Evolutionary conservation across 2,329 filamentous ascomycete species (phyloP).

Genomic region (Triangularia verruculosa): DNA sequence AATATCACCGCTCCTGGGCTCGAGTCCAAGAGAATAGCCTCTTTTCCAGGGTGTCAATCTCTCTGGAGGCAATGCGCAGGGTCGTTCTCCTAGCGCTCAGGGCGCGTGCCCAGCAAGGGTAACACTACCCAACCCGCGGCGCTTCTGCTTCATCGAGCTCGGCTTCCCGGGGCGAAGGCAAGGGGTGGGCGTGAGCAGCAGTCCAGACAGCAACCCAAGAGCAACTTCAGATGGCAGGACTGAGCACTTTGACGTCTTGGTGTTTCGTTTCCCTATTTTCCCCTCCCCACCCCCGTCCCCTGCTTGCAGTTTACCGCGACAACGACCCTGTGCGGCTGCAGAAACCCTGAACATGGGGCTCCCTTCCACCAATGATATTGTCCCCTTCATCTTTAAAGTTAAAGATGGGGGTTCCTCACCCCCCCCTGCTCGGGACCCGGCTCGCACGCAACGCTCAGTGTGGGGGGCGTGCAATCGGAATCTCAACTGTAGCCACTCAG

Average conservation of each 20-base stretch:
- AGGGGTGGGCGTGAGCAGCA: neutral
- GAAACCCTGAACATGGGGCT: slow-evolving; percentile 20
- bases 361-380: slow-evolving; percentile 22
- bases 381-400: slow-evolving; percentile 23
- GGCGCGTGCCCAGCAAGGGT: slow-evolving; percentile 5
- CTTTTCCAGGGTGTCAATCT: neutral
- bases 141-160: slow-evolving; percentile 8
- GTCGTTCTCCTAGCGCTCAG: slow-evolving; percentile 10
- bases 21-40: neutral
- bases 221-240: slow-evolving; percentile 26
- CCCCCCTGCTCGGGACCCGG: slow-evolving; percentile 21
- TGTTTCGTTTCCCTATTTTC: slow-evolving; percentile 29
- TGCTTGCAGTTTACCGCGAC: slow-evolving; percentile 15
- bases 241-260: slow-evolving; percentile 13
- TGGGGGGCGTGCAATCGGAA: neutral
- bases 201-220: slow-evolving; percentile 7
- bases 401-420: slow-evolving; percentile 19
- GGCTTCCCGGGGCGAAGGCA: slow-evolving; percentile 6
- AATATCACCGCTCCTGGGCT: slow-evolving; percentile 10
- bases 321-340: slow-evolving; percentile 9
- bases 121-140: slow-evolving; percentile 1
- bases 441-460: slow-evolving; percentile 10
- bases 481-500: slow-evolving; percentile 2
- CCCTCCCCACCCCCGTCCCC: no score
- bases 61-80: neutral